A percentile compares a stretch with the other conserved stretches of the same genome.
Evolutionary conservation across 768 basidiomycete species (phyloP).

Genomic region (Punctularia strigosozonata): DNA sequence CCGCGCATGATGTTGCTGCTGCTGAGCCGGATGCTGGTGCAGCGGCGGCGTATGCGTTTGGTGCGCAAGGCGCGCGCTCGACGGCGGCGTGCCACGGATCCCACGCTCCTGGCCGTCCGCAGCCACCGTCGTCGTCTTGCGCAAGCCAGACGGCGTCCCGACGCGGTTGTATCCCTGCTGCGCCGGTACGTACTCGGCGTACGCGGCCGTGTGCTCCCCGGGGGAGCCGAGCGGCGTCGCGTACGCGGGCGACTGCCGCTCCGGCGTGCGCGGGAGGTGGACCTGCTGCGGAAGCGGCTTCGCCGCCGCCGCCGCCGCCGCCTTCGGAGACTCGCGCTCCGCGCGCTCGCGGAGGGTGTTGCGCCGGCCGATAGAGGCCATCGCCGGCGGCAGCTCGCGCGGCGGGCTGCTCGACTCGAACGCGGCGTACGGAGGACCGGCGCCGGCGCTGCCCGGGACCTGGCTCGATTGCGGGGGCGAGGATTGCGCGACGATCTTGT

Average conservation of each 20-base stretch:
- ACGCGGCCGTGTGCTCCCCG: constrained; percentile 31
- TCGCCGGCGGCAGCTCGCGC: constrained; percentile 30
- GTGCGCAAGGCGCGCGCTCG: constrained; percentile 25
- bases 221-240: constrained; percentile 36
- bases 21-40: constrained; percentile 36
- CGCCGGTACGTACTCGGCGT: constrained; percentile 28
- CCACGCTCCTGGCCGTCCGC: constrained; percentile 9
- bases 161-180: constrained; percentile 16
- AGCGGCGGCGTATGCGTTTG: constrained; percentile 48
- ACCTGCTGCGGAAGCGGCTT: constrained; percentile 23
- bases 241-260: constrained; percentile 39
- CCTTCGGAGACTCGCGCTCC: constrained; percentile 26
- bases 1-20: too few species aligned
- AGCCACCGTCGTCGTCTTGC: constrained; percentile 14
- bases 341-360: constrained; percentile 9
- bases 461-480: background rate
- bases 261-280: constrained; percentile 34
- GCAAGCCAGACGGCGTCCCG: constrained; percentile 18
- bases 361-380: constrained; percentile 8
- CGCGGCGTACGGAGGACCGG: constrained; percentile 41
- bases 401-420: constrained; percentile 46
- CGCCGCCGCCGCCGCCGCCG: constrained; percentile 17
- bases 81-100: constrained; percentile 22
- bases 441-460: constrained; percentile 33
- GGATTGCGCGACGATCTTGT: constrained; percentile 23